Conservation (phyloP, 768 basidiomycete genomes). For the Amanita fuliginea region DNA sequence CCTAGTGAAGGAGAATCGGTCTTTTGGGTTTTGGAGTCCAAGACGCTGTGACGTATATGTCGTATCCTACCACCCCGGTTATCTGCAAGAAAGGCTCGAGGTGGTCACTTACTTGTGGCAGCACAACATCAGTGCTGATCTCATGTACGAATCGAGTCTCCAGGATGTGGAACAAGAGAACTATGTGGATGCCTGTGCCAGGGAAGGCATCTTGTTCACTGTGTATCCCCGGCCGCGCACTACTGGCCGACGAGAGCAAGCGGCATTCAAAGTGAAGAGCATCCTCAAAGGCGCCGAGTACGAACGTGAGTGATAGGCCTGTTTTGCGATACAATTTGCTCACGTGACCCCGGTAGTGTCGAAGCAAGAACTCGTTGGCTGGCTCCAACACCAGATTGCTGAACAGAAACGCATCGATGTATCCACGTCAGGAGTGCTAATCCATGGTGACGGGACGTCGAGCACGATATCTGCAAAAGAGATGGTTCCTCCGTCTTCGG, state of each 20-base stretch:
- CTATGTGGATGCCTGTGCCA: constrained; percentile 52
- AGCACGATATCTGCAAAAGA: constrained; percentile 27
- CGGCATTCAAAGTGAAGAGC: constrained; percentile 76
- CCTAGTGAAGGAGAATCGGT: constrained; percentile 66
- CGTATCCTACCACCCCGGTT: constrained; percentile 65
- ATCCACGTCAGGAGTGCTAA: constrained; percentile 46
- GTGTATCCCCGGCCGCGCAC: constrained; percentile 38
- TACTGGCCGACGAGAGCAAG: constrained; percentile 42
- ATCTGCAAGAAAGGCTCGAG: constrained; percentile 69
- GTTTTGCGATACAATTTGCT: background rate
- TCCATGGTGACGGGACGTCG: constrained; percentile 25
- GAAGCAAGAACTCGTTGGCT: constrained; percentile 59
- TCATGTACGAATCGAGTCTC: constrained; percentile 77
- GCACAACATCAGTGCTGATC: constrained; percentile 73
- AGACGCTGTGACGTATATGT: constrained; percentile 82
- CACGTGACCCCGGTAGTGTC: constrained; percentile 21
- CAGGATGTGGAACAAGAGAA: constrained; percentile 53
- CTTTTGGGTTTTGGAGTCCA: constrained; percentile 88
- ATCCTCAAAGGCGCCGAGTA: constrained; percentile 69
- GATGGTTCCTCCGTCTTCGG: constrained; percentile 18
- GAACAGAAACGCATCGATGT: constrained; percentile 72
- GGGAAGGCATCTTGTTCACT: constrained; percentile 74
- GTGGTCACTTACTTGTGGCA: constrained; percentile 71
- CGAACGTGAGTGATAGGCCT: constrained; percentile 37
- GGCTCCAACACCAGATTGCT: constrained; percentile 66